Conservation (phyloP, 768 basidiomycete genomes). For the Tulasnella sp. region DNA sequence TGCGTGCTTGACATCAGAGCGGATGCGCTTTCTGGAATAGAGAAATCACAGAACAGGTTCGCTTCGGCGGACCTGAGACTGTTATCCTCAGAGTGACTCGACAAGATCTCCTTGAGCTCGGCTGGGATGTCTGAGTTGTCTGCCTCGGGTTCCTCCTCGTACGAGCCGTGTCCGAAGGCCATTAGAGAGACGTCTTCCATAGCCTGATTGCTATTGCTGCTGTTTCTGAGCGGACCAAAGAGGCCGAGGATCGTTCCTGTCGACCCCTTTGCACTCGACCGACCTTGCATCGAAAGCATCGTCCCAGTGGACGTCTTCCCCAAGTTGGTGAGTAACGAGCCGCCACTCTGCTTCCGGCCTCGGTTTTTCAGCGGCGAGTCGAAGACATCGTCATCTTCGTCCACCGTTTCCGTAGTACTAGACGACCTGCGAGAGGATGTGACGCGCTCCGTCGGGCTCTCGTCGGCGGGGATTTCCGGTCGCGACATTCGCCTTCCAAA, state of each 20-base stretch:
- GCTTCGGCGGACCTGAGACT: not conserved
- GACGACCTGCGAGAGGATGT: not conserved
- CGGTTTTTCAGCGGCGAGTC: conserved; percentile 8
- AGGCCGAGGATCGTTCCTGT: not conserved
- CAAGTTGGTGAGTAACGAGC: not conserved
- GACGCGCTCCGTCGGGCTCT: not conserved
- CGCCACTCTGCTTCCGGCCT: not conserved
- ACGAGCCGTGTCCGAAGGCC: not conserved
- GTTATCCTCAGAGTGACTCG: conserved; percentile 21
- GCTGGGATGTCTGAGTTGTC: conserved; percentile 74
- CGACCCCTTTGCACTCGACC: not conserved
- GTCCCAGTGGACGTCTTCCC: not conserved
- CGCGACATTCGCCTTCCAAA: not conserved
- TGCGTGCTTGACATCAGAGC: not conserved
- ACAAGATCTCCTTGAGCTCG: conserved; percentile 55
- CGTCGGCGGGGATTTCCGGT: not conserved
- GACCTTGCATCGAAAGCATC: not conserved
- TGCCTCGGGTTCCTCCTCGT: not conserved
- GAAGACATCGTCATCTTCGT: not conserved
- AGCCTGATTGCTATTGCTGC: not conserved
- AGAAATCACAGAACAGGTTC: not conserved
- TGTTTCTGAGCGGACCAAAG: not conserved
- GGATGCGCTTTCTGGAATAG: conserved; percentile 3
- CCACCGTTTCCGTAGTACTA: not conserved
- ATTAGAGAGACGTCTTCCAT: not conserved